phyloP scores from a whole-genome alignment of 108 stramenopile genomes.

The Nitzschia sp. region DNA sequence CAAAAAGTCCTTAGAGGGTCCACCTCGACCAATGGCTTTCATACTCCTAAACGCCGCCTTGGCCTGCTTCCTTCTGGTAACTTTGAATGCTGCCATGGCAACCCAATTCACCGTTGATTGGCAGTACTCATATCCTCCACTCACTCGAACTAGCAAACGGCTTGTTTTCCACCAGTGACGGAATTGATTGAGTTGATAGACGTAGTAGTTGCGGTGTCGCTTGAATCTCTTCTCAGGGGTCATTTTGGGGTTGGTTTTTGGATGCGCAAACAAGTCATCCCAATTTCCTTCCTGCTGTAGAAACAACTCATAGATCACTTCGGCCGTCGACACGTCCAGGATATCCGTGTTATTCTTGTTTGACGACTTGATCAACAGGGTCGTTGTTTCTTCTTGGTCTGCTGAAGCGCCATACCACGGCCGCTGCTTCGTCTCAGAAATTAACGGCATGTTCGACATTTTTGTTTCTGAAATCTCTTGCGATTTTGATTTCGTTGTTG shows the following conservation, averaged over 20 bases:
- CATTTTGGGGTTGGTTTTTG: constrained; percentile 37
- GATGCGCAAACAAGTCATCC: constrained; percentile 26
- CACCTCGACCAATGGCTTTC: constrained; percentile 64
- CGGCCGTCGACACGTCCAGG: constrained; percentile 5
- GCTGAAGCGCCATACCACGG: background rate
- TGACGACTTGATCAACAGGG: background rate
- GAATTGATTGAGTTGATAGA: constrained; percentile 48
- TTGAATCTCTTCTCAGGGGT: constrained; percentile 36
- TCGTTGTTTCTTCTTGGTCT: background rate
- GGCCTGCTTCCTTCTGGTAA: constrained; percentile 35
- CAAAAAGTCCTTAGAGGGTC: constrained; percentile 47
- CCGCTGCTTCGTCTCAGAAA: background rate
- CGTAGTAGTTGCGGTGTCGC: constrained; percentile 43
- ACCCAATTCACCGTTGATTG: constrained; percentile 28
- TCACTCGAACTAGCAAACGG: constrained; percentile 71
- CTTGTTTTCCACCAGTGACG: constrained; percentile 80
- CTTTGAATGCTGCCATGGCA: constrained; percentile 37
- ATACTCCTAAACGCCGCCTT: constrained; percentile 54
- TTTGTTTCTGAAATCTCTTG: background rate
- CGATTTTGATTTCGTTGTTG: background rate
- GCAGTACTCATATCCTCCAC: constrained; percentile 41
- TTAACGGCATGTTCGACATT: constrained; percentile 7
- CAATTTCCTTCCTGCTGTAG: constrained; percentile 15
- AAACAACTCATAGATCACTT: constrained; percentile 24
- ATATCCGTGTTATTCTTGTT: background rate